Base-by-base conservation (phyloP, 768 basidiomycete genomes). In the Macrolepiota albuminosa region DNA sequence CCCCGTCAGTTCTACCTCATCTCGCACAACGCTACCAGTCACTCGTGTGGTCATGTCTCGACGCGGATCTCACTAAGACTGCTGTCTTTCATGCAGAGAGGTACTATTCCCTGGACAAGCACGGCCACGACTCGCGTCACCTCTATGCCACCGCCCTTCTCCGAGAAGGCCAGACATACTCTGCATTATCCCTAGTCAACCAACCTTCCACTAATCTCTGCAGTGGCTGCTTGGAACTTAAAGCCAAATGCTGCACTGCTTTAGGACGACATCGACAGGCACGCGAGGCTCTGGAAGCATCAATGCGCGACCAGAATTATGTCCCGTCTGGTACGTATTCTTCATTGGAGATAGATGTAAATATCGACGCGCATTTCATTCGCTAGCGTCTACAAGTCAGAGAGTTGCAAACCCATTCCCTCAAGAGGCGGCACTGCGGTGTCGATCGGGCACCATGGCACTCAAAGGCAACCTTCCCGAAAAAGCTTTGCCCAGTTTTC, bases 31-130 rank as follows among this genome's bases (percentile, higher is more conserved):
- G 88, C 64, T 88, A 89, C 69, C 82, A 82, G 64, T 76, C 82
- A 54, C 79, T 94, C 63, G 80, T 93, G 67, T 93, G 91, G 91
- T 84, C 85, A 66, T 92, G 86, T 74, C 85, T 94, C 60, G 92
- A 94, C 76, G 81, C 85, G 57, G 88, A 89, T 67, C 84, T 94
- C 48, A 78, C 83, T 66, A 83, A 81, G 72, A 86, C 91, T 13
- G 93, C 93, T 43, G 82, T 92, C 49, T 96, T 96, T 77, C 91
- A 91, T 75, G 91, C 93, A 39, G 94, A 95, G 74, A 78, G 91
- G 63, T 91, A 91, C 71, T 88, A 81, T 70, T 82, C 85, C 43
- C 74, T 91, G 71, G 86, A 90, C 72, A 78, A 80, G 61, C 71
- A 76, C 34, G 85, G 84, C 72, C 93, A 95, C 70, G 87, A 91